Evolutionary conservation across 352 stramenopile genomes (phyloP), one percentile per base, ranked within the genome.

Genomic region (Phytopythium montanum): DNA sequence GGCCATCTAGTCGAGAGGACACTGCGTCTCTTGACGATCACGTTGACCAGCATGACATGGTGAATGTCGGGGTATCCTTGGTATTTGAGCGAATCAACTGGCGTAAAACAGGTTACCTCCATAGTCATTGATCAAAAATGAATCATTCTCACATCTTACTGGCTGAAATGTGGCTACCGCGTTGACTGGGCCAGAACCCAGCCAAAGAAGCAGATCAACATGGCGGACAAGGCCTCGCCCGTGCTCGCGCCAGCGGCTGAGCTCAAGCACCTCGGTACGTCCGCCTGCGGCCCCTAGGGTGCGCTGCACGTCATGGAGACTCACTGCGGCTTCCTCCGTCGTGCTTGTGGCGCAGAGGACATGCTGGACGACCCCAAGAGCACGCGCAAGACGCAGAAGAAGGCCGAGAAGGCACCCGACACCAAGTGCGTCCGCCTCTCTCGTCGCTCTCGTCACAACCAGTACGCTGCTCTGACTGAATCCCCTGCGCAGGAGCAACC

Each of bases 211-310:
- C 34, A 39, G 38, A 44, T 3, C 14, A 44, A 50, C 4, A 84
- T 81, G 72, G 61, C 72, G 16, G 75, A 81, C 60, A 62, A 61
- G 69, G 65, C 61, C 39, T 79, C 72, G 59, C 67, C 72, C 14
- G 62, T 84, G 54, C 66, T 84, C 21, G 72, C 73, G 60, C 71
- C 71, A 13, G 64, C 64, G 39, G 63, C 62, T 1, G 72, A 84
- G 51, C 72, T 84, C 42, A 79, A 81, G 57, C 62, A 78, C 14
- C 69, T 81, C 58, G 75, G 74, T 83, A 59, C 42, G 64, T 69
- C 33, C 33, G 8, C 50, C n/a, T n/a, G n/a, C n/a, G n/a, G n/a
- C n/a, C n/a, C n/a, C n/a, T n/a, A n/a, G n/a, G n/a, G n/a, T n/a
- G 26, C 34, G 18, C 34, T 39, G 34, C 34, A 39, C 34, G 18